Evolutionary conservation across 139 green algal species (phyloP), one percentile per base, ranked within the genome.

Genomic region (Choricystis sp.): DNA sequence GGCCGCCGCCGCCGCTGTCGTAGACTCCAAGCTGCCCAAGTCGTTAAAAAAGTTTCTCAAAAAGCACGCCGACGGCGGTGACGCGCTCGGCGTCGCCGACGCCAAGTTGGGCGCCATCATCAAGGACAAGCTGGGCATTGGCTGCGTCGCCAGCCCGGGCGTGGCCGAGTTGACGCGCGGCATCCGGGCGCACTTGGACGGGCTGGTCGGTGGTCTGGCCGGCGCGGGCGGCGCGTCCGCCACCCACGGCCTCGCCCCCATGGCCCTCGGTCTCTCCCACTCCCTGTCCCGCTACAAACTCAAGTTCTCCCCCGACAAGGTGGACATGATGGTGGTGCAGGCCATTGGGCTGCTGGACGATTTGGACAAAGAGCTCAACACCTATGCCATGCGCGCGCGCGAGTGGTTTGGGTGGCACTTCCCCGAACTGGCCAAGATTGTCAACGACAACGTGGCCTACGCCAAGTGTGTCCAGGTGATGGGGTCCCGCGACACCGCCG

Each of bases 381-480:
- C 93, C 3, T 99, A 97, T 80, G 84, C 95, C 23, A 99, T 99
- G 93, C 81, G 93, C 30, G 89, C 98, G 65, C 77, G 91, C 27
- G 92, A 98, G 75, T 98, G 92, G 92, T 99, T 98, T 81, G 85
- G 74, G 3, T 99, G 93, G 93, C 93, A 98, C 78, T 99, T 99
- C 72, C 93, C 93, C 9, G 93, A 99, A 85, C 83, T 99, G 52
- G 84, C 94, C 29, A 93, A 91, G 68, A 82, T 97, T 56, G 82
- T 96, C 4, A 81, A 74, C 31, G 93, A 99, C 83, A 98, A 97
- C 83, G 95, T 95, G 78, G 79, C 86, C 72, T 99, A 97, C 73
- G 80, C 86, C n/a, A 75, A 74, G 81, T 69, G 83, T 69, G 77
- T 86, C 27, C 89, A 91, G 69, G 67, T 89, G 31, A 96, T 96